phyloP scores from a whole-genome alignment of 1,139 yeast species.

The Diutina sp. region DNA sequence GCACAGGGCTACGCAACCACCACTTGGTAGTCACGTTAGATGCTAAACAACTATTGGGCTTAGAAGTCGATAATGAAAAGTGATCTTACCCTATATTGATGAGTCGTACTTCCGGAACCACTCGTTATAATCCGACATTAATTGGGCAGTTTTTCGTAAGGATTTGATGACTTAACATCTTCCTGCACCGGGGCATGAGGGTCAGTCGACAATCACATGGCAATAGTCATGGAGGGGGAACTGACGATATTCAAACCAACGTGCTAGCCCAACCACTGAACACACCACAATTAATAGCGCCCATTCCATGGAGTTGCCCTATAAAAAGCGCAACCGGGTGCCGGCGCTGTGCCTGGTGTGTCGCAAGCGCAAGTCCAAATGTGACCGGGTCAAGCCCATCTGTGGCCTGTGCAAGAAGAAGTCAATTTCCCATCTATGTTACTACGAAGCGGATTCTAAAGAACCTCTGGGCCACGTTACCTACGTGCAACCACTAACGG shows the following conservation, averaged over 20 bases:
- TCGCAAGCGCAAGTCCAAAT: constrained; percentile 31
- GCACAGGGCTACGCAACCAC: neutral
- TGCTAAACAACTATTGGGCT: neutral
- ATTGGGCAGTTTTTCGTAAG: neutral
- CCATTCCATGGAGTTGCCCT: constrained; percentile 1
- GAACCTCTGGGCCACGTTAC: neutral
- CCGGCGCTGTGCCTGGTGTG: constrained; percentile 37
- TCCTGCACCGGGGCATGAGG: neutral
- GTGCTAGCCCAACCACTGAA: neutral
- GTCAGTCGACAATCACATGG: neutral
- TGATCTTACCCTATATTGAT: neutral
- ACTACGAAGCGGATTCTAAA: constrained; percentile 31
- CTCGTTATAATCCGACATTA: neutral
- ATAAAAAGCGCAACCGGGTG: constrained; percentile 21
- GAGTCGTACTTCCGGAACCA: too few species aligned
- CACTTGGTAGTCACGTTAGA: neutral
- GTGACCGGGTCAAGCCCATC: constrained; percentile 56
- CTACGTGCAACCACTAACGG: neutral
- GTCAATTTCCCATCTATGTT: constrained; percentile 63
- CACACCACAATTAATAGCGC: neutral
- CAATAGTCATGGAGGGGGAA: neutral
- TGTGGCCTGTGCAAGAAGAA: constrained; percentile 64
- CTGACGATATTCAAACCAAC: neutral
- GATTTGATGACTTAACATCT: neutral
- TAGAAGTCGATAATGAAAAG: neutral